Base-by-base conservation (phyloP, 441 rosid genomes). In the Aquilaria agallochum region DNA sequence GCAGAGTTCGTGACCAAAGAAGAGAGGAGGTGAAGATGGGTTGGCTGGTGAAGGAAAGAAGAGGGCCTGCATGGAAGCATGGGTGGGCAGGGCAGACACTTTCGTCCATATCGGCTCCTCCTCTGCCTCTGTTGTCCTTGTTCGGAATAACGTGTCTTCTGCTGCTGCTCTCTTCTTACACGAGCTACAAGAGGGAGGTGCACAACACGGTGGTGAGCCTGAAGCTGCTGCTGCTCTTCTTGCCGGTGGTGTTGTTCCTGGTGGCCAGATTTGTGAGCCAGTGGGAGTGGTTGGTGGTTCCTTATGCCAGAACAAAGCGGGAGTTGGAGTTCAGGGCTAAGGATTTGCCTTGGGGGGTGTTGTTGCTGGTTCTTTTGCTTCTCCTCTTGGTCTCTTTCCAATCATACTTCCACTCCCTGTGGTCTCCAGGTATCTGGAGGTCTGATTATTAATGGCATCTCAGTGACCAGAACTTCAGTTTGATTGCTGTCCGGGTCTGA, bases 331-430 rank as follows among this genome's bases (percentile, higher is more conserved):
- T 40, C 44, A 63, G 69, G 11, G 66, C 59, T 51, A 54, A 80
- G 44, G 73, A 70, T 45, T 68, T 89, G 68, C 93, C 89, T 0
- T 90, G 95, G 93, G 83, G 88, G 9, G 59, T 80, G 46, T 59
- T 59, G 55, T 36, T 69, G 62, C 60, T 87, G 76, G 72, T 89
- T 30, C 53, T 74, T 33, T 50, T 86, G 76, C 65, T 86, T 57
- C 80, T 88, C 69, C 42, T 88, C 51, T 67, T 90, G 79, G 78
- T 84, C 27, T 83, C 84, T 65, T 80, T 75, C 63, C 96, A 80
- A 66, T 81, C 97, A 0, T 78, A 80, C 34, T 71, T 87, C 47
- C 89, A 75, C 74, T 83, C 93, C 59, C 67, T 83, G 66, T 86
- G 91, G 90, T 73, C 66, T 36, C 86, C 89, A 0, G 58, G 48